phyloP scores from a whole-genome alignment of 495 filamentous ascomycete species.

The Platismatia glauca region DNA sequence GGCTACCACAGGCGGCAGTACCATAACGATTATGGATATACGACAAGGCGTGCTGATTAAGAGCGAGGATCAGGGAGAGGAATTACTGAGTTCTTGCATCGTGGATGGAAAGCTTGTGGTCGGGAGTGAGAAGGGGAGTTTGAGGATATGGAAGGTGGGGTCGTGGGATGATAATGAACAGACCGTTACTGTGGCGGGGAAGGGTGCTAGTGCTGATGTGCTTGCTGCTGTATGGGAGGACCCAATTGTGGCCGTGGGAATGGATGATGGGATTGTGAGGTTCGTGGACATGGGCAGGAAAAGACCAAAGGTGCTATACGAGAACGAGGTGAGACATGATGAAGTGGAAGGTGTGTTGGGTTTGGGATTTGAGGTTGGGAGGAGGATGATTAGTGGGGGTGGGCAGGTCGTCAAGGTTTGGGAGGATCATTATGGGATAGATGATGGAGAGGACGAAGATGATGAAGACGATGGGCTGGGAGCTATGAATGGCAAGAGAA shows the following conservation, averaged over 20 bases:
- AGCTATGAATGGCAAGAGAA: constrained; percentile 25
- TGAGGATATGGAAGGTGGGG: constrained; percentile 90
- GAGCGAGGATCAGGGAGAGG: constrained; percentile 90
- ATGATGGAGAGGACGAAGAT: constrained; percentile 37
- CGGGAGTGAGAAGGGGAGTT: constrained; percentile 66
- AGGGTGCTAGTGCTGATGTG: constrained; percentile 62
- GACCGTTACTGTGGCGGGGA: constrained; percentile 65
- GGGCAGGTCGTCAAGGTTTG: constrained; percentile 79
- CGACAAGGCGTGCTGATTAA: constrained; percentile 70
- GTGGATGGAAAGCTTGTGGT: constrained; percentile 74
- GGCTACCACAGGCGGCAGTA: constrained; percentile 83
- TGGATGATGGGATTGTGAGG: constrained; percentile 57
- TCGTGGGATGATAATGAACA: constrained; percentile 93
- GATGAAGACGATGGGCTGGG: constrained; percentile 24
- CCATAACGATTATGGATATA: constrained; percentile 79
- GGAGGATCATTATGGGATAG: constrained; percentile 39
- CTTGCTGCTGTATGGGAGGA: constrained; percentile 50
- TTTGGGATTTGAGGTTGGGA: constrained; percentile 70
- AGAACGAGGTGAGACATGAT: constrained; percentile 60
- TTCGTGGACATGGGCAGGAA: constrained; percentile 53
- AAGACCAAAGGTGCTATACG: constrained; percentile 36
- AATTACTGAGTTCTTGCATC: constrained; percentile 69
- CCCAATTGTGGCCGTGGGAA: constrained; percentile 63
- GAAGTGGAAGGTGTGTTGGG: constrained; percentile 74
- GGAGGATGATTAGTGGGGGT: constrained; percentile 79